Evolutionary conservation across 306 rosid species (phyloP), one percentile per base, ranked within the genome.

Genomic region (Arachis stenosperma): DNA sequence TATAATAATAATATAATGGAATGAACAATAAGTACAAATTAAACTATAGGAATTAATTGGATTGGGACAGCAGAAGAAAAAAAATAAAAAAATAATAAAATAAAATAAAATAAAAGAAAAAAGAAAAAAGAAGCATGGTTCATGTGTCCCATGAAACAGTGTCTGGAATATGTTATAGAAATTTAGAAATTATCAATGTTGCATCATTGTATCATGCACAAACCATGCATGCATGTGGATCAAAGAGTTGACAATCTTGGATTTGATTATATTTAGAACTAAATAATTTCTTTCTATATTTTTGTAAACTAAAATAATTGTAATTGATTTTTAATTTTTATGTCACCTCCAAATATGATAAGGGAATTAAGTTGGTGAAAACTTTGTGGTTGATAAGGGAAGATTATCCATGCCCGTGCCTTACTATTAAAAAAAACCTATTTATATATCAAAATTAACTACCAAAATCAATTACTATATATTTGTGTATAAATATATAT

Each of bases 81-180:
- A 30, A 8, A 62, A 39, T 74, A 76, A 6, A 1, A 30, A 6
- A 10, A 30, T n/a, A 6, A 42, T 15, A 15, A 15, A 15, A 15
- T 15, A 12, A 52, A 52, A 43, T 22, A 10, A 62, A 39, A 76
- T 76, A 5, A 1, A 36, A 2, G 1, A 33, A 30, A 6, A 64
- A 7, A 27, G 29, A 44, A 41, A 30, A 57, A 66, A 65, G 47
- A 7, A 15, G 74, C 74, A 76, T 83, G 90, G 55, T 61, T 70
- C 84, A 75, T 5, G 81, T 70, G 50, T 52, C 43, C 54, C 2
- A 9, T 22, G 27, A 11, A 11, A 9, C 39, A 61, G 55, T 68
- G 8, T 29, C 37, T 73, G 39, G 81, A 70, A 77, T 70, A 71
- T 62, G 44, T 2, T 33, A 4, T 33, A 33, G 37, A 33, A 33